Percentiles rank a stretch among this genome's conserved stretches.
Conservation (phyloP, 2,329 filamentous ascomycete species). For the Calonectria ilicicola region DNA sequence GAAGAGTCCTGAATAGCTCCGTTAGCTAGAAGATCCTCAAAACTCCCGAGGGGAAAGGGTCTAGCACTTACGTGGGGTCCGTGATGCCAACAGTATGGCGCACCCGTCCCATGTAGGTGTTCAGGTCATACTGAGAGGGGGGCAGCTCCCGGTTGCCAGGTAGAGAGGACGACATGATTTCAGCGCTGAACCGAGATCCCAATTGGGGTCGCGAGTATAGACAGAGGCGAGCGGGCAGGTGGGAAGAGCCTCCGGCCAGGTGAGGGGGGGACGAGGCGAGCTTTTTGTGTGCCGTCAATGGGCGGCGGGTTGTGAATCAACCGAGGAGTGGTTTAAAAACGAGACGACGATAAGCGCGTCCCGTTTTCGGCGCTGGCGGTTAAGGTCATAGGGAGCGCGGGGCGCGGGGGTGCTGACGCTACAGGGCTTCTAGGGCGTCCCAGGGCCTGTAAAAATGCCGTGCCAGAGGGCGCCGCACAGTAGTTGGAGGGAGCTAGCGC, state of each 20-base stretch:
- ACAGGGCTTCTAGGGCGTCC: conserved; percentile 7
- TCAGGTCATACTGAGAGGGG: conserved; percentile 90
- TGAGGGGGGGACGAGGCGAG: not conserved
- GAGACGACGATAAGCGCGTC: conserved; percentile 47
- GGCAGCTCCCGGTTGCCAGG: conserved; percentile 84
- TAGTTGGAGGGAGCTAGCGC: conserved; percentile 1
- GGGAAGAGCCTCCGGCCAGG: conserved; percentile 16
- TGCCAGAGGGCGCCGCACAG: not conserved
- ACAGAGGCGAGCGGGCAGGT: conserved; percentile 11
- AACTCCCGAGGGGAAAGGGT: not conserved
- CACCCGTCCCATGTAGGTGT: conserved; percentile 95
- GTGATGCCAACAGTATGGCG: conserved; percentile 89
- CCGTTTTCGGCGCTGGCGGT: conserved; percentile 46
- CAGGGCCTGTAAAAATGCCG: not conserved
- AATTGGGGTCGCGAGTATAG: conserved; percentile 17
- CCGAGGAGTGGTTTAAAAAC: conserved; percentile 34
- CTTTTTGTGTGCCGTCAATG: conserved; percentile 23
- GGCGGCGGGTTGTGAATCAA: conserved; percentile 13
- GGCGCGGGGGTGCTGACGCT: not conserved
- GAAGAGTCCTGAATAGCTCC: conserved; percentile 75
- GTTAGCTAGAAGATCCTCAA: conserved; percentile 15
- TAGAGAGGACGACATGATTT: conserved; percentile 72
- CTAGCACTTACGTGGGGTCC: conserved; percentile 86
- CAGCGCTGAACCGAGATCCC: not conserved
- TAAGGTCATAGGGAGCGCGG: conserved; percentile 7